Conservation (phyloP, 176 grass and related monocot genomes). For the Rhynchospora breviuscula region DNA sequence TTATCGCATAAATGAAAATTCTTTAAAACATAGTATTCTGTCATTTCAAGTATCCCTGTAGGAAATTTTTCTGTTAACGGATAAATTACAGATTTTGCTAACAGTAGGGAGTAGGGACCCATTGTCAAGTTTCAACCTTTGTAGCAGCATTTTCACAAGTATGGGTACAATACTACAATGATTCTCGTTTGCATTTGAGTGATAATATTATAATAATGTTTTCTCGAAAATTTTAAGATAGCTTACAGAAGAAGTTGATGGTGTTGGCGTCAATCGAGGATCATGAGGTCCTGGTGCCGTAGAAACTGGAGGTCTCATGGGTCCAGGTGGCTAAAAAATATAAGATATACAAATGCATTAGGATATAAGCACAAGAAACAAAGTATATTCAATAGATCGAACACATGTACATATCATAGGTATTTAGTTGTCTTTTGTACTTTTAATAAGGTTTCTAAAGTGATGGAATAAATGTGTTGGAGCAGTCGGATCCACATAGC, state of each 20-base stretch:
- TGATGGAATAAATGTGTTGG: neutral
- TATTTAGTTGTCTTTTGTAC: neutral
- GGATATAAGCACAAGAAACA: neutral
- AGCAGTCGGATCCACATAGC: neutral
- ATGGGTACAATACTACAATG: neutral
- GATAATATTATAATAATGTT: neutral
- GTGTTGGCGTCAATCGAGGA: constrained; percentile 27
- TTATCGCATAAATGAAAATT: neutral
- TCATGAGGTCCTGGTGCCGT: constrained; percentile 30
- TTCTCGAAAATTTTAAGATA: neutral
- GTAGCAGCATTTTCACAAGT: neutral
- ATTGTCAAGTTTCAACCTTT: neutral
- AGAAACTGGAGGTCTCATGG: neutral
- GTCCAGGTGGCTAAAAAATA: neutral
- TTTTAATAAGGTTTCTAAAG: neutral
- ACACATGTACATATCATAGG: neutral
- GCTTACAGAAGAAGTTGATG: constrained; percentile 66
- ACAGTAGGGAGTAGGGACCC: neutral
- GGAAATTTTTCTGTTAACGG: neutral
- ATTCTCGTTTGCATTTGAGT: neutral
- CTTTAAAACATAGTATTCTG: neutral
- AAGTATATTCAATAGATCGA: neutral
- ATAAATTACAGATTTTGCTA: neutral
- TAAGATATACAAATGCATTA: neutral
- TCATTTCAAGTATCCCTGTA: neutral